Evolutionary conservation across 2,329 filamentous ascomycete species (phyloP), one percentile per base, ranked within the genome.

Genomic region (Venturia pyrina): DNA sequence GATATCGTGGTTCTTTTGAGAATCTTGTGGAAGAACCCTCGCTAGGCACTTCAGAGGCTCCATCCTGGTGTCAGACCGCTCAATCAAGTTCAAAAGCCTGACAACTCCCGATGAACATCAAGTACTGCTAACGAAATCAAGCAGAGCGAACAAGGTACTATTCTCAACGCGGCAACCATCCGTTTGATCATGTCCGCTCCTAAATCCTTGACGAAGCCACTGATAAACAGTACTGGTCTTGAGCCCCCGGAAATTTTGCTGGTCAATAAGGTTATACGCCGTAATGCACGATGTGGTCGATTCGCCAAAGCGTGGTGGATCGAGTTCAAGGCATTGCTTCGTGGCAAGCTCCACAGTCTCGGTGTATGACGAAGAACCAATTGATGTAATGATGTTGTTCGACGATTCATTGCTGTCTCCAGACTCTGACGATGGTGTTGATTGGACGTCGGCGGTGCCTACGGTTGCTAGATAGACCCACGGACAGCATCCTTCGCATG

Each of bases 121-220:
- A 15, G 50, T 34, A 17, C 50, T 56, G 50, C 50, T 56, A 19
- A 56, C 24, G 17, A 56, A 56, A 34, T 34, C 50, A 56, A 56
- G 50, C 50, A 56, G 66, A 41, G 68, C 67, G 66, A 73, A 72
- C 28, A 75, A 59, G 62, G 72, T 34, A 24, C 67, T 65, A 11
- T 70, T 74, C 63, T 71, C 68, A 62, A 76, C 72, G n/a, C 73
- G 68, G 67, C 73, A 76, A 24, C 73, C 73, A 32, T 72, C 72
- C 3, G 68, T 68, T 1, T 65, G 63, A 3, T 64, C 24, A 11
- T 63, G n/a, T n/a, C 71, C 64, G 8, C 67, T 65, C 40, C 72
- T 70, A 65, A 73, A 76, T 1, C 73, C 73, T 19, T 67, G 66
- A 57, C 70, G 67, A 11, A 76, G 67, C 70, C 70, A 74, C 17